Base-by-base conservation (phyloP, 345 rosid genomes). In the Streptanthus diversifolius region DNA sequence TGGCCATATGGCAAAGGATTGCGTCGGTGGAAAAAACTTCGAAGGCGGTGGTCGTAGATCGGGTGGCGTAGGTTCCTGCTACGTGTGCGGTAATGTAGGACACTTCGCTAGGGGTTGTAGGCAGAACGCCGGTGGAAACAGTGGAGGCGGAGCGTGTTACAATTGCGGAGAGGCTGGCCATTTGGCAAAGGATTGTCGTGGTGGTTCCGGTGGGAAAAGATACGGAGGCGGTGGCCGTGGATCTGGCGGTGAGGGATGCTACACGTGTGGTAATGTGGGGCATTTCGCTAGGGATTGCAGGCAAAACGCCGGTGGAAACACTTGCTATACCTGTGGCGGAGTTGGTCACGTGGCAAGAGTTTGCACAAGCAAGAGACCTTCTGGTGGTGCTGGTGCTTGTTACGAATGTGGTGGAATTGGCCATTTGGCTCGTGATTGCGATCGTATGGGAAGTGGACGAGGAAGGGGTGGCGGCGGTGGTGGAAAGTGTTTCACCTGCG, bases 91-190 rank as follows among this genome's bases (percentile, higher is more conserved):
- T 5, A 81, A 49, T 32, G 33, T 51, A 2, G 87, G 87, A 12
- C 90, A 86, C 32, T 74, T 86, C 36, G 83, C 86, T 21, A 82
- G 87, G 81, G 87, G 84, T 13, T 86, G 90, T 66, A 69, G 76
- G 68, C 79, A 74, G 13, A 61, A 27, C 39, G 52, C 40, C 4
- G 82, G 79, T 44, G 79, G 80, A 0, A 72, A 69, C 48, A 75
- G 48, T 1, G 71, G 77, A 2, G 56, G 63, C 1, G 81, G 8
- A 0, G 8, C 72, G 39, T 82, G 85, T 59, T 83, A 62, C 48
- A 78, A 27, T 47, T 80, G 84, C 30, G 74, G 85, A 22, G 73
- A 63, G 52, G 27, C 63, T 49, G 77, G 81, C 43, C 84, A 81
- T n/a, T 10, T 81, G 70, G 86, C 84, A 0, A 78, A 80, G 67